Conservation (phyloP, 768 basidiomycete genomes). For the Fibroporia radiculosa region DNA sequence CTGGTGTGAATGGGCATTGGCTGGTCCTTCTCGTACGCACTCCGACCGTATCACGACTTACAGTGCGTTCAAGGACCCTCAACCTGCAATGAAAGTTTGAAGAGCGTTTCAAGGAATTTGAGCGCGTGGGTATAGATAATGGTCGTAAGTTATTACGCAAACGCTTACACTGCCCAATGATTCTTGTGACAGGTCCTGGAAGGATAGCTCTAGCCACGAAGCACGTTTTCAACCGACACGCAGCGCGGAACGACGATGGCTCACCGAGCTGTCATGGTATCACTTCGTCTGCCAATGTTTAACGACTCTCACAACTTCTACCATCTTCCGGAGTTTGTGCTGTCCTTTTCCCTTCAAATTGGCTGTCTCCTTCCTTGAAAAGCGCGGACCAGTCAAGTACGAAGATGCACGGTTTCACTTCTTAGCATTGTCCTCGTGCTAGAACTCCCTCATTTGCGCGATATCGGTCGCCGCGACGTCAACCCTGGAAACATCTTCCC, state of each 20-base stretch:
- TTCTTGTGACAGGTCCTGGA: too few species aligned
- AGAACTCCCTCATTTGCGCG: conserved; percentile 35
- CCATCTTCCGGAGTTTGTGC: conserved; percentile 41
- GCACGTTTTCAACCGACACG: too few species aligned
- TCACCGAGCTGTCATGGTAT: conserved; percentile 41
- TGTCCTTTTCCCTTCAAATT: conserved; percentile 34
- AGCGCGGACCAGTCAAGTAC: conserved; percentile 24
- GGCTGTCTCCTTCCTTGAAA: conserved; percentile 29
- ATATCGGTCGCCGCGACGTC: conserved; percentile 46
- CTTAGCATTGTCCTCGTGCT: conserved; percentile 45
- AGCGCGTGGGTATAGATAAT: too few species aligned
- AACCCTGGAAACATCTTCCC: conserved; percentile 54
- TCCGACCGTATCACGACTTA: too few species aligned
- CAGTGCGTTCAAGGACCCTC: too few species aligned
- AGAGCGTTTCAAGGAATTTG: too few species aligned
- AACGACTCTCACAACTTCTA: conserved; percentile 44
- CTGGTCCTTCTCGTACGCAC: too few species aligned
- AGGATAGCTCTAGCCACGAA: too few species aligned
- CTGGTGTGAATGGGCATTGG: too few species aligned
- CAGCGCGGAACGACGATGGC: conserved; percentile 33
- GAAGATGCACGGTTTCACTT: conserved; percentile 41
- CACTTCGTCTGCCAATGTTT: conserved; percentile 45
- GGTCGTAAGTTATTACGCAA: too few species aligned
- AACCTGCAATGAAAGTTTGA: too few species aligned
- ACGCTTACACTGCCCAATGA: too few species aligned